phyloP scores from a whole-genome alignment of 1,284 basidiomycete species.

The Laetiporus sulphureus region DNA sequence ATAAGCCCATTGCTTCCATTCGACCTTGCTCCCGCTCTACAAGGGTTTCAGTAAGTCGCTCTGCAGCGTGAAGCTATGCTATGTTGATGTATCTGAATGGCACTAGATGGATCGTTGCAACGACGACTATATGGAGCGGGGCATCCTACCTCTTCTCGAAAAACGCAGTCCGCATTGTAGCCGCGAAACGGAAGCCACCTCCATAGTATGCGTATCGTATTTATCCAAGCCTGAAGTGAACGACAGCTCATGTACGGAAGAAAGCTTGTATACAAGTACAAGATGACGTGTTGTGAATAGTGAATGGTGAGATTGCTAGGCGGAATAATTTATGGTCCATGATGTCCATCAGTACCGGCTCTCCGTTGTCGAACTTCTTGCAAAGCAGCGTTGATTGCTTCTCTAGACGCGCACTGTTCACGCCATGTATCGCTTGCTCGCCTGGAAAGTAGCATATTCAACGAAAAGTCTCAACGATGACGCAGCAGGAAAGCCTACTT shows the following conservation, averaged over 20 bases:
- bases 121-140: constrained; percentile 85
- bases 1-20: constrained; percentile 74
- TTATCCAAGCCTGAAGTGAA: too few relatives aligned
- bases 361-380: constrained; percentile 61
- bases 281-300: too few relatives aligned
- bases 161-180: constrained; percentile 23
- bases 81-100: neutral
- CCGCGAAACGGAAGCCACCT: constrained; percentile 11
- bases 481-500: constrained; percentile 42
- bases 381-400: constrained; percentile 56
- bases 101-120: neutral
- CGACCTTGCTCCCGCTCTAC: constrained; percentile 49
- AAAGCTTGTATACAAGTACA: too few relatives aligned
- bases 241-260: constrained; percentile 2
- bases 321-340: constrained; percentile 1
- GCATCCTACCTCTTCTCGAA: constrained; percentile 73
- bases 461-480: constrained; percentile 6
- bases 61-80: neutral
- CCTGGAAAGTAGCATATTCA: constrained; percentile 28
- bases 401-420: constrained; percentile 50
- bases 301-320: too few relatives aligned
- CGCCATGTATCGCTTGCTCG: constrained; percentile 56
- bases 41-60: constrained; percentile 54
- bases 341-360: constrained; percentile 3
- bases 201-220: too few relatives aligned